Evolutionary conservation across 495 filamentous ascomycete genomes (phyloP), one percentile per base, ranked within the genome.

Genomic region (Sphaerosporella brunnea): DNA sequence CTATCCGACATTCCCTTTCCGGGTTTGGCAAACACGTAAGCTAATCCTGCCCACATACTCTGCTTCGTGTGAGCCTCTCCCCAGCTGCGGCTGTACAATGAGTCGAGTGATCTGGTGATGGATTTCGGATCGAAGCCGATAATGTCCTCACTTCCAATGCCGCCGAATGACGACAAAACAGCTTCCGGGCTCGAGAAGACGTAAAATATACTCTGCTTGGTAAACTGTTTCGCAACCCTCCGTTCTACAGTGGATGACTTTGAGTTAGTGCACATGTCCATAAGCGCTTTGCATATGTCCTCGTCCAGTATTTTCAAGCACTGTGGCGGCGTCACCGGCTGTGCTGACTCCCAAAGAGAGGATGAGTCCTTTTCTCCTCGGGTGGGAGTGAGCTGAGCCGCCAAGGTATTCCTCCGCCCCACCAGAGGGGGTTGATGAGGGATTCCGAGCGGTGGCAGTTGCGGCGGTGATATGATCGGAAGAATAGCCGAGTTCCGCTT

Each of bases 121-220:
- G 67, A 41, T 64, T 62, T 43, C 64, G 67, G 32, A 68, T 77
- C 56, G 11, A 65, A 47, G 42, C 58, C 39, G 5, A 57, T 45
- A 71, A 55, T 48, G 64, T 65, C 32, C 70, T 49, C 69, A 73
- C 73, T 45, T 66, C 67, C 46, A 68, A 72, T 66, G 66, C 72
- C 23, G 62, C 56, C 58, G 63, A 92, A 92, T 0, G 81, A 86
- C 38, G 59, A 64, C 16, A 85, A 52, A 20, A 82, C 64, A 5
- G 78, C 70, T 28, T 68, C 68, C 0, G 79, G 72, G 45, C 74
- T 77, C 51, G 79, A 78, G 24, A 92, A 62, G 3, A 80, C 71
- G 52, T 79, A 79, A 58, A 82, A 87, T 2, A 85, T 62, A 41
- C 76, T 81, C 51, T 88, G 81, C 19, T 80, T 74, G 32, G 78